phyloP scores from a whole-genome alignment of 768 basidiomycete species.

The Collybiopsis confluens region DNA sequence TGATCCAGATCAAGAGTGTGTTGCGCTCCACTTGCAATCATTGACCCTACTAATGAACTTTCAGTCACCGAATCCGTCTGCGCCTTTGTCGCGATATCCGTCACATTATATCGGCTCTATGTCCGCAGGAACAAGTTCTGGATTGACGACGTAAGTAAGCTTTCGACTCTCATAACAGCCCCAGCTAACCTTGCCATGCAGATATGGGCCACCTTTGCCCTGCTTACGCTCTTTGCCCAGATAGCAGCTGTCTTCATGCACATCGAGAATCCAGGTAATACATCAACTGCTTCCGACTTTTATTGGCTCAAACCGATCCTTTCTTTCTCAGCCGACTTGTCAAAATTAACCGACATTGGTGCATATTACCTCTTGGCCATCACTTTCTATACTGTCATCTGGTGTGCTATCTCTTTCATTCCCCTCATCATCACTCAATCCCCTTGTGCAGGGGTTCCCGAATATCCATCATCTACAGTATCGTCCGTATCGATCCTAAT shows the following conservation, averaged over 20 bases:
- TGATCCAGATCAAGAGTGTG: not conserved
- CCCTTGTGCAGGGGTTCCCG: slow-evolving; percentile 37
- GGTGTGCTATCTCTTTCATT: slow-evolving; percentile 19
- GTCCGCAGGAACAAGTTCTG: slow-evolving; percentile 27
- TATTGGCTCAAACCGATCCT: slow-evolving; percentile 10
- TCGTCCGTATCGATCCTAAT: slow-evolving; percentile 47
- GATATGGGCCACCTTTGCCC: slow-evolving; percentile 27
- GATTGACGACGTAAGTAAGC: slow-evolving; percentile 36
- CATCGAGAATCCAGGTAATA: slow-evolving; percentile 18
- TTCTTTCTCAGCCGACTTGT: not conserved
- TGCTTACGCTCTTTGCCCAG: slow-evolving; percentile 23
- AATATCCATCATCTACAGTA: slow-evolving; percentile 50
- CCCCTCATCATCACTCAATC: not conserved
- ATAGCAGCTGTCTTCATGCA: slow-evolving; percentile 25
- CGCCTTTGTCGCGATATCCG: slow-evolving; percentile 26
- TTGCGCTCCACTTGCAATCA: not conserved
- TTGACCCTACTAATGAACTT: not conserved
- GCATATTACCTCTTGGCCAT: slow-evolving; percentile 32
- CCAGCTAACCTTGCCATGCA: slow-evolving; percentile 5
- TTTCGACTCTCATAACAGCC: no score
- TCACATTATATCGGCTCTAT: slow-evolving; percentile 26
- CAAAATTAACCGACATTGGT: slow-evolving; percentile 15
- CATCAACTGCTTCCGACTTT: no score
- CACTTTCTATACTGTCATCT: slow-evolving; percentile 35
- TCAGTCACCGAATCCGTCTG: slow-evolving; percentile 29